Conservation (phyloP, 148 eudicot species). For the Rhododendron williamsianum region DNA sequence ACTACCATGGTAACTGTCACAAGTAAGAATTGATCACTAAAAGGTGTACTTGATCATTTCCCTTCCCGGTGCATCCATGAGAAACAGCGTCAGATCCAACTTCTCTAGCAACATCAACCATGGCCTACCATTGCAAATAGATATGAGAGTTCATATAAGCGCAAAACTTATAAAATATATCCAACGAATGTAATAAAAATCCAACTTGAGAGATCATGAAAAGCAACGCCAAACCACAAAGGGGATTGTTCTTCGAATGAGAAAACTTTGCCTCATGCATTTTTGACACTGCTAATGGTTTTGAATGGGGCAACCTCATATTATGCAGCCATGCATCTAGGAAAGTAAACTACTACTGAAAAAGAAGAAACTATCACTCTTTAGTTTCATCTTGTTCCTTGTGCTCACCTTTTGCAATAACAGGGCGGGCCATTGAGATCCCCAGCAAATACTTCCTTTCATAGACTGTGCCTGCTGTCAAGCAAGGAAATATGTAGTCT, state of each 20-base stretch:
- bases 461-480: conserved; percentile 92
- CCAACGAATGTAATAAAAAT: neutral
- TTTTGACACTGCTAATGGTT: neutral
- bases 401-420: conserved; percentile 83
- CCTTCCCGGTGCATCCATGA: conserved; percentile 97
- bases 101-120: conserved; percentile 95
- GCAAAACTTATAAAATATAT: neutral
- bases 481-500: conserved; percentile 85
- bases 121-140: conserved; percentile 49
- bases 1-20: neutral
- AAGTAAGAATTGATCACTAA: neutral
- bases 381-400: neutral
- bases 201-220: neutral
- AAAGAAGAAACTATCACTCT: neutral
- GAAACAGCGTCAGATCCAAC: conserved; percentile 98
- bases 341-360: neutral
- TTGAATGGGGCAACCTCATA: neutral
- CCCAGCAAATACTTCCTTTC: conserved; percentile 95
- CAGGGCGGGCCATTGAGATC: conserved; percentile 97
- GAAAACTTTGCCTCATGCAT: neutral
- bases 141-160: neutral
- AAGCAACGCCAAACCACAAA: neutral
- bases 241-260: neutral
- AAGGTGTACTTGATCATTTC: conserved; percentile 78
- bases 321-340: neutral